phyloP scores from a whole-genome alignment of 495 filamentous ascomycete genomes.

The Aspergillus funiculosus region DNA sequence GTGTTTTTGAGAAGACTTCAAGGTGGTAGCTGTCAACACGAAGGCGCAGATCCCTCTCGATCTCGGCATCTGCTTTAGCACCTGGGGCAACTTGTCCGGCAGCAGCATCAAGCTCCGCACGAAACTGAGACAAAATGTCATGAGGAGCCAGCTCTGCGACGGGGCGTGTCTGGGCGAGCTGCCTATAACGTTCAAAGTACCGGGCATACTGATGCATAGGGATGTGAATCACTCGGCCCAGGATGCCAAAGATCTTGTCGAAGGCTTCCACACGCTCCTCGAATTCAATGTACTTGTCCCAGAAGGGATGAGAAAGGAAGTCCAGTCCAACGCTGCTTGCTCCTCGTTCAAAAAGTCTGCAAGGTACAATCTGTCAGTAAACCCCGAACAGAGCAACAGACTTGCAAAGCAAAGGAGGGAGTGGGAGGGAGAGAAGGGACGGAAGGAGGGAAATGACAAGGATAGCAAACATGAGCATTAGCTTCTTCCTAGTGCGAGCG shows the following conservation, averaged over 20 bases:
- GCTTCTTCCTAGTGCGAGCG: slow-evolving; percentile 29
- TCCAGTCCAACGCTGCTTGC: slow-evolving; percentile 82
- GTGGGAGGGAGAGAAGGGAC: slow-evolving; percentile 23
- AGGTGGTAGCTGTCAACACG: slow-evolving; percentile 76
- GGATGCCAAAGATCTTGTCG: slow-evolving; percentile 80
- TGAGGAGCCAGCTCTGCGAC: slow-evolving; percentile 64
- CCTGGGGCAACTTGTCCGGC: slow-evolving; percentile 39
- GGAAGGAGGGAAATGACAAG: slow-evolving; percentile 33
- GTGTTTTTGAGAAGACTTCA: slow-evolving; percentile 73
- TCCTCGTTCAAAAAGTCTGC: slow-evolving; percentile 88
- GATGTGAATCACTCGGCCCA: slow-evolving; percentile 81
- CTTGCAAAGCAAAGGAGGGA: slow-evolving; percentile 9
- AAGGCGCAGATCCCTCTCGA: slow-evolving; percentile 75
- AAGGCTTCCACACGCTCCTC: slow-evolving; percentile 84
- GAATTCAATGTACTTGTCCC: slow-evolving; percentile 98
- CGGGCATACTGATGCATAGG: slow-evolving; percentile 96
- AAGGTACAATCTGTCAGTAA: slow-evolving; percentile 30
- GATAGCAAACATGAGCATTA: slow-evolving; percentile 51
- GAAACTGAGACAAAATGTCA: slow-evolving; percentile 63
- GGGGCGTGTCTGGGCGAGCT: slow-evolving; percentile 67
- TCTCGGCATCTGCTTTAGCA: slow-evolving; percentile 61
- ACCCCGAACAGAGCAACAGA: background rate
- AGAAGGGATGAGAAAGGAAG: slow-evolving; percentile 92
- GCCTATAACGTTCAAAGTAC: slow-evolving; percentile 88
- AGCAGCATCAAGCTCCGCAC: slow-evolving; percentile 59